Base-by-base conservation (phyloP, 257 asterid genomes). In the Rehmannia glutinosa region DNA sequence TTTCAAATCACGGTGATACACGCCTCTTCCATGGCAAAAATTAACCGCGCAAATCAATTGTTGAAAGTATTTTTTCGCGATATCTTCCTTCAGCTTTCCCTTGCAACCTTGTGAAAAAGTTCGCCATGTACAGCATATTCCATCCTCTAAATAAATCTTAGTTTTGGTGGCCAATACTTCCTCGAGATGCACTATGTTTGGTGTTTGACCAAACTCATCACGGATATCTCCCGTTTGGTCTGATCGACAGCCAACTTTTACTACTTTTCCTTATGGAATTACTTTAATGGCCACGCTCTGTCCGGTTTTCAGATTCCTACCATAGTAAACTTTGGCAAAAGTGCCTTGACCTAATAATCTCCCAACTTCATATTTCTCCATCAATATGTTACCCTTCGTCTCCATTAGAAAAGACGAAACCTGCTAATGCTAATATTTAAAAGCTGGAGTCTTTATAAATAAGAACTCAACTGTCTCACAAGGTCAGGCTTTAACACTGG, bases 41-140 rank as follows among this genome's bases (percentile, higher is more conserved):
- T 61, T 75, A 28, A 90, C 73, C 2, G 90, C 96, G 19, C 41
- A 39, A 35, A 87, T 87, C 77, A 90, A 56, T 49, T 90, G 96
- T 54, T 84, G 95, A 62, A 90, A 90, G 73, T 81, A 86, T 56
- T 74, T 86, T 61, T 89, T 76, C 0, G 92, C 96, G 43, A 65
- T 10, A 11, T 74, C 85, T 70, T 86, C 95, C 79, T 75, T 81
- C n/a, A 90, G 84, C 73, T 73, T 86, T 55, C 97, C 92, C 77
- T 81, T 86, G 82, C 62, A 21, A 90, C 81, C 76, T 84, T 87
- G 63, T 80, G 75, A 62, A 90, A 87, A 59, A 90, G 92, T 81
- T 90, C 96, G 0, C 97, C 97, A 1, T 96, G 95, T 82, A 86
- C 87, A 28, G 83, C 92, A 15, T 81, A 84, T 61, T 87, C 97